Conservation (phyloP, 2,329 filamentous ascomycete species). For the Trichocomaceae sp. region DNA sequence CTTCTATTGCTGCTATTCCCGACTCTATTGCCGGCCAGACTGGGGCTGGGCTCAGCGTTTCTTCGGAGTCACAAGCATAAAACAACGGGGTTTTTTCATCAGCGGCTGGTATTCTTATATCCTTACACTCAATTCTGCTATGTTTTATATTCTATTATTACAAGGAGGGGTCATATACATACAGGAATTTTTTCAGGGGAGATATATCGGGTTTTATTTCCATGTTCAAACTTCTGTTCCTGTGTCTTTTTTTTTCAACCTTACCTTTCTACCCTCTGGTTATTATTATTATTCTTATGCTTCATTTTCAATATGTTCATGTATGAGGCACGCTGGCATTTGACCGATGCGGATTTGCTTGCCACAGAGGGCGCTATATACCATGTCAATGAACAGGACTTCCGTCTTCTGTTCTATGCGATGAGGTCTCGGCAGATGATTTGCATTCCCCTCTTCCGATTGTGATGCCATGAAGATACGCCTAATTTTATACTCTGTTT, state of each 20-base stretch:
- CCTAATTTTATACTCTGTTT: conserved; percentile 14
- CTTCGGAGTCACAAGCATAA: conserved; percentile 15
- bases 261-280: conserved; percentile 16
- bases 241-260: conserved; percentile 9
- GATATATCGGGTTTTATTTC: conserved; percentile 25
- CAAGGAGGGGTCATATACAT: conserved; percentile 30
- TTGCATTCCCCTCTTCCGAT: conserved; percentile 7
- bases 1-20: conserved; percentile 28
- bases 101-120: conserved; percentile 22
- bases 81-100: conserved; percentile 19
- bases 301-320: conserved; percentile 14
- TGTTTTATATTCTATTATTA: conserved; percentile 23
- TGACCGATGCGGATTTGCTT: conserved; percentile 16
- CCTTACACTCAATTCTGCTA: conserved; percentile 19
- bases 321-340: conserved; percentile 30
- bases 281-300: conserved; percentile 3
- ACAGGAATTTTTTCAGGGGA: conserved; percentile 23
- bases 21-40: conserved; percentile 20
- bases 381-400: conserved; percentile 7
- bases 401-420: conserved; percentile 8
- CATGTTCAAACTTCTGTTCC: conserved; percentile 18
- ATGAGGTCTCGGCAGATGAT: conserved; percentile 8
- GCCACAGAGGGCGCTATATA: neutral
- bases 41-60: conserved; percentile 19
- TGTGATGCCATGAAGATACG: conserved; percentile 17